phyloP scores from a whole-genome alignment of 768 basidiomycete species.

The Hericium erinaceus region DNA sequence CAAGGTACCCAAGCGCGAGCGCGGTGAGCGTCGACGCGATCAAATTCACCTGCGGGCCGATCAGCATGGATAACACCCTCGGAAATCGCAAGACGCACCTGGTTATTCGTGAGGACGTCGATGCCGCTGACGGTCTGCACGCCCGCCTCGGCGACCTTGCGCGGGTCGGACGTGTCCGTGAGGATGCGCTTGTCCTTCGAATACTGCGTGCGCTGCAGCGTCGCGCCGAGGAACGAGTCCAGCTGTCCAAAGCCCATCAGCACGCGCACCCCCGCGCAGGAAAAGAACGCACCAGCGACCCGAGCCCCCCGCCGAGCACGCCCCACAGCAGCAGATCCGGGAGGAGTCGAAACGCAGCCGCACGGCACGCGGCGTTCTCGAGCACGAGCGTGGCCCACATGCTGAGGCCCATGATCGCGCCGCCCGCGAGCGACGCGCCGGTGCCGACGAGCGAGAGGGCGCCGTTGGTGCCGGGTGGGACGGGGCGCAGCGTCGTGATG shows the following conservation, averaged over 20 bases:
- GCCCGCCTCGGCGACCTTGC: constrained; percentile 22
- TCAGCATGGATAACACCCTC: not conserved
- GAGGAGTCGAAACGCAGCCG: constrained; percentile 28
- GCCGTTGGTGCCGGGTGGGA: constrained; percentile 90
- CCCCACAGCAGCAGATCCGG: constrained; percentile 49
- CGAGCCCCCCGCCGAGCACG: constrained; percentile 57
- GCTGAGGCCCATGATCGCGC: constrained; percentile 57
- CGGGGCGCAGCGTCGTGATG: constrained; percentile 64
- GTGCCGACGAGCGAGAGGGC: constrained; percentile 74
- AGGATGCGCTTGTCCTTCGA: constrained; percentile 54
- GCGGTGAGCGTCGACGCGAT: constrained; percentile 13
- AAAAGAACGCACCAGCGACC: constrained; percentile 54
- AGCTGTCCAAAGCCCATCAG: constrained; percentile 33
- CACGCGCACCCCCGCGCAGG: not conserved
- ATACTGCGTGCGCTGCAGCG: constrained; percentile 73
- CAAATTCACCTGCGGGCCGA: constrained; percentile 9
- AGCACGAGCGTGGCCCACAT: constrained; percentile 47
- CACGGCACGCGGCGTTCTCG: constrained; percentile 52
- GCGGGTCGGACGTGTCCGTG: constrained; percentile 35
- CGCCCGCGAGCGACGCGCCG: constrained; percentile 62
- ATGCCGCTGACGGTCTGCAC: constrained; percentile 54
- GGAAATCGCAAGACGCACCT: constrained; percentile 34
- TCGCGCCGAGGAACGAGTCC: constrained; percentile 84
- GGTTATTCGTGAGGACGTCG: constrained; percentile 75
- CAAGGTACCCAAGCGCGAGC: constrained; percentile 11